Evolutionary conservation across 371 early-diverging fungal genomes (phyloP), one percentile per base, ranked within the genome.

Genomic region (Mucor circinelloides): DNA sequence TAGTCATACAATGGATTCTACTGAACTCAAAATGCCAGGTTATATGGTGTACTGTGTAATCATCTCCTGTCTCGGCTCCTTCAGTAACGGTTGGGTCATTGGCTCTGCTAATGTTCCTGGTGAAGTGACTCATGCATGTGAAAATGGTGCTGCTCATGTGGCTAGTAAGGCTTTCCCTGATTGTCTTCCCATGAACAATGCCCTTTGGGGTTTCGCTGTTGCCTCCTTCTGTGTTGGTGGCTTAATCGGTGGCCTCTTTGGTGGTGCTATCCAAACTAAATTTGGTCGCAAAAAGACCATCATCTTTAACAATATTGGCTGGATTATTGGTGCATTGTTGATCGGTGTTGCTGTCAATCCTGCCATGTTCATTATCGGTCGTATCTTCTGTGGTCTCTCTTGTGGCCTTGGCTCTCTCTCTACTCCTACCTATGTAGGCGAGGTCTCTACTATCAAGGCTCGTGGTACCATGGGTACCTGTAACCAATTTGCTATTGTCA

Each of bases 361-460:
- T n/a, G n/a, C n/a, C n/a, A n/a, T n/a, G n/a, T n/a, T n/a, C n/a
- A n/a, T n/a, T n/a, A n/a, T n/a, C n/a, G n/a, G n/a, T n/a, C 89
- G 96, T 44, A 75, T 96, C 59, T 57, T 93, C 15, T 79, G 87
- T 52, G 97, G 97, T 30, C 65, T 94, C 50, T 94, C 87, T 2
- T 87, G 92, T 40, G 97, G 96, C 12, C 74, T 91, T 3, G 88
- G 89, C 12, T 88, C 93, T 48, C 89, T 89, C 23, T 86, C 85
- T 9, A 89, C 91, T 1, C 91, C 96, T 0, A 85, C 88, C 3
- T 97, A 95, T 66, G 83, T 95, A 23, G 88, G 88, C 6, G 93
- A 95, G 65, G 84, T 96, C 30, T 76, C 94, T 3, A 92, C 94
- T 0, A 81, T 85, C 1, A 73, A 78, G 6, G 76, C 75, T 19